phyloP scores from a whole-genome alignment of 202 grass and related monocot species.

The Setaria italica region DNA sequence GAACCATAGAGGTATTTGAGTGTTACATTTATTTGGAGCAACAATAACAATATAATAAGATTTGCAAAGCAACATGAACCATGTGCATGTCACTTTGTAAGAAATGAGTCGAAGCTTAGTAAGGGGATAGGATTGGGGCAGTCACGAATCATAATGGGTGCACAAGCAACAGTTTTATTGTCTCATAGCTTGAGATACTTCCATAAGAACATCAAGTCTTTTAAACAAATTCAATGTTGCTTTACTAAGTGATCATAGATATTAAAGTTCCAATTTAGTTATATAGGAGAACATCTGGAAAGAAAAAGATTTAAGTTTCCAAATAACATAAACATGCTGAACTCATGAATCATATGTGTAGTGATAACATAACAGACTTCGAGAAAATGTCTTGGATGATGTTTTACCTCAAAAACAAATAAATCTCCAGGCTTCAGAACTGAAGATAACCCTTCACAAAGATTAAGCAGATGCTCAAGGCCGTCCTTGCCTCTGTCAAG shows the following conservation, averaged over 20 bases:
- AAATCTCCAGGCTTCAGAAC: conserved; percentile 82
- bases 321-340: neutral
- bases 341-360: neutral
- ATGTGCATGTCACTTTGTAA: conserved; percentile 1
- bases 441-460: conserved; percentile 73
- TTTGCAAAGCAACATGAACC: conserved; percentile 27
- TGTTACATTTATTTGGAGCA: conserved; percentile 19
- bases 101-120: neutral
- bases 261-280: neutral
- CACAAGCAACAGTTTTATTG: conserved; percentile 1
- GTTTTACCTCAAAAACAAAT: conserved; percentile 91
- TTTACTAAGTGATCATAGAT: neutral
- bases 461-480: conserved; percentile 78
- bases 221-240: conserved; percentile 15
- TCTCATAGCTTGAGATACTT: conserved; percentile 21
- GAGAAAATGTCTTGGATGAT: neutral
- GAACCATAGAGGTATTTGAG: conserved; percentile 11
- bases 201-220: neutral
- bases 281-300: neutral
- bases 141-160: neutral
- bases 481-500: conserved; percentile 83
- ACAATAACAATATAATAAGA: conserved; percentile 26
- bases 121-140: neutral
- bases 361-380: neutral
- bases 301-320: conserved; percentile 16